Evolutionary conservation across 2,329 filamentous ascomycete species (phyloP).

Genomic region (Orbilia brochopaga): DNA sequence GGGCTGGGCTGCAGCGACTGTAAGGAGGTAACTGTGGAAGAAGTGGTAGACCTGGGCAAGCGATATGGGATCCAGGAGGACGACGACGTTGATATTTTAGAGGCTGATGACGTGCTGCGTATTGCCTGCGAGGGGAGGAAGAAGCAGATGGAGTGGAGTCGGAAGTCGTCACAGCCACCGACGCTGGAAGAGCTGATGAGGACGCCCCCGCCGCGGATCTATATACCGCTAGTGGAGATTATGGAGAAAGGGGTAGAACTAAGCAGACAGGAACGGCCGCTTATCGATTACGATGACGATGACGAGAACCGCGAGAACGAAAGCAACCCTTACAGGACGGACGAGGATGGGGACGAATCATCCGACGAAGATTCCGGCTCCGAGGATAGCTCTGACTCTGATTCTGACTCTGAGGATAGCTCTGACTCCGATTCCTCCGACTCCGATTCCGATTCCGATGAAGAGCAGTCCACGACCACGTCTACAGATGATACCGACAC

Average conservation of each 20-base stretch:
- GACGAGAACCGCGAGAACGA: neutral
- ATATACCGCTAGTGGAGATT: neutral
- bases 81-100: constrained; percentile 9
- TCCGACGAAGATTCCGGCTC: too few relatives aligned
- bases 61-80: constrained; percentile 8
- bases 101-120: neutral
- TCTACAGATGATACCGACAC: too few relatives aligned
- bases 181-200: constrained; percentile 1
- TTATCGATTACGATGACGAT: constrained; percentile 2
- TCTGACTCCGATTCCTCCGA: neutral
- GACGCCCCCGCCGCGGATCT: neutral
- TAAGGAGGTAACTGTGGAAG: constrained; percentile 7
- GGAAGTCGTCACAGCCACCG: neutral
- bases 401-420: neutral
- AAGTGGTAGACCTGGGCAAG: constrained; percentile 17
- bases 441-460: neutral
- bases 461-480: too few relatives aligned
- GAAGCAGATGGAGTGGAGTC: neutral
- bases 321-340: too few relatives aligned
- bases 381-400: neutral
- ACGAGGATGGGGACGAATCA: too few relatives aligned
- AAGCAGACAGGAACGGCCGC: too few relatives aligned
- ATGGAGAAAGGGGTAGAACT: too few relatives aligned
- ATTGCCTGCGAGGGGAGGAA: neutral
- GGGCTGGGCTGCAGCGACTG: constrained; percentile 63